Evolutionary conservation across 1,139 yeast species (phyloP), one percentile per base, ranked within the genome.

Genomic region (Sugiyamaella novakii): DNA sequence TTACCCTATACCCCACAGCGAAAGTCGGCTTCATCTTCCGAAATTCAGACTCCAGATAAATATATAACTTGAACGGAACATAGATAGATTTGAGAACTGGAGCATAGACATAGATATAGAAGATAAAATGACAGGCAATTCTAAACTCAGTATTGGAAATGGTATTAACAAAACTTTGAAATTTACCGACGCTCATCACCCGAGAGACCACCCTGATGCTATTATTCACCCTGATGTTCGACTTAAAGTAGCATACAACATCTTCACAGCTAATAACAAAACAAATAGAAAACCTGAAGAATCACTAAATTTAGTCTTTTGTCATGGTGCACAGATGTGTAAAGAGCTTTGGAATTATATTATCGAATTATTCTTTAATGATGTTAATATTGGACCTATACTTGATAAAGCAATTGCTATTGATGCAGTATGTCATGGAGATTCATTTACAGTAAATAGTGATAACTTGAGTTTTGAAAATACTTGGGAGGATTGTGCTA

Each of bases 291-390:
- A 33, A 21, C 48, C 43, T 1, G 52, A 50, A 25, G 53, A 46
- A 47, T 41, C 42, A 53, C 58, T 81, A 53, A 84, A 84, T 62
- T 61, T 84, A 40, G 65, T 82, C 29, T 84, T 85, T 63, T 63
- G 77, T 36, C 85, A 83, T 60, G 92, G 89, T 0, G 81, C 85
- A 3, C 89, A 89, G 1, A 79, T 83, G 82, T 78, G 78, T 58
- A 83, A 83, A 57, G 72, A 77, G 21, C 58, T 80, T 2, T 85
- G 91, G 91, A 72, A 73, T 40, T 79, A 79, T 60, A 76, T 78
- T 61, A 74, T 83, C 47, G 71, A 72, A 27, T 69, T 72, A 58
- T 73, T 71, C 46, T 71, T 69, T 44, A 56, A 60, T 39, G 60
- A 61, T 6, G 21, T 29, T 7, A 40, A 19, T 8, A 62, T 63